Evolutionary conservation across 2,329 filamentous ascomycete genomes (phyloP).

Genomic region (Cordyceps farinosa): DNA sequence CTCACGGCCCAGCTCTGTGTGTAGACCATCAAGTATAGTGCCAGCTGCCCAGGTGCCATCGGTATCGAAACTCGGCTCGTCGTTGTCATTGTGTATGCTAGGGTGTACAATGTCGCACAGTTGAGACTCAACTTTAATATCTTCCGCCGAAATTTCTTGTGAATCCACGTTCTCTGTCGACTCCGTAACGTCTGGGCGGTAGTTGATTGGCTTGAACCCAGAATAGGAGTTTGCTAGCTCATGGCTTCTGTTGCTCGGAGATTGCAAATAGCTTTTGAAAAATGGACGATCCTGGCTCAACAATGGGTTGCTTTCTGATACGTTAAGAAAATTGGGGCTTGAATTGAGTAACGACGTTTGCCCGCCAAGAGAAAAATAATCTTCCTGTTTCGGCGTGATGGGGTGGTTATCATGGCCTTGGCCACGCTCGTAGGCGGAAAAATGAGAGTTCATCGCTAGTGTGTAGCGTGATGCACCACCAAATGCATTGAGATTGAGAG

Average conservation of each 20-base stretch:
- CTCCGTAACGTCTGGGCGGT: constrained; percentile 22
- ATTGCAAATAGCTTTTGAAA: constrained; percentile 24
- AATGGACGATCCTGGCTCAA: constrained; percentile 20
- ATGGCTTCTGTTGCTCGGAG: constrained; percentile 12
- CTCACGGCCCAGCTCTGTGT: neutral
- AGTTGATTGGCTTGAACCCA: constrained; percentile 31
- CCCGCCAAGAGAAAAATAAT: constrained; percentile 12
- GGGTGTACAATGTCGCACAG: constrained; percentile 24
- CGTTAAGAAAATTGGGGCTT: constrained; percentile 9
- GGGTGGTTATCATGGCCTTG: constrained; percentile 3
- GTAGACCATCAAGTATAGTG: neutral
- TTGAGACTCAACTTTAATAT: constrained; percentile 27
- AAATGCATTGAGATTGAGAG: constrained; percentile 6
- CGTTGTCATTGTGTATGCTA: neutral
- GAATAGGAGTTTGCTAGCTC: constrained; percentile 26
- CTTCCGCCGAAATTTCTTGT: constrained; percentile 13
- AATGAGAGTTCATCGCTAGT: constrained; percentile 11
- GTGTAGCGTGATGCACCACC: constrained; percentile 12
- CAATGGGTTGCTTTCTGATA: constrained; percentile 15
- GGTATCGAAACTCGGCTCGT: neutral
- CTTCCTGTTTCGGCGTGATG: constrained; percentile 11
- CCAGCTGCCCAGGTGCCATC: constrained; percentile 11
- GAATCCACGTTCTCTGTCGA: constrained; percentile 20
- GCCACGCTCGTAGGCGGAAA: constrained; percentile 7
- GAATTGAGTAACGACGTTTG: constrained; percentile 13